These are phyloP conservation scores for Tephrocybe rancida DNA, from an alignment of 768 basidiomycete species.

Conservation along the genomic window DNA sequence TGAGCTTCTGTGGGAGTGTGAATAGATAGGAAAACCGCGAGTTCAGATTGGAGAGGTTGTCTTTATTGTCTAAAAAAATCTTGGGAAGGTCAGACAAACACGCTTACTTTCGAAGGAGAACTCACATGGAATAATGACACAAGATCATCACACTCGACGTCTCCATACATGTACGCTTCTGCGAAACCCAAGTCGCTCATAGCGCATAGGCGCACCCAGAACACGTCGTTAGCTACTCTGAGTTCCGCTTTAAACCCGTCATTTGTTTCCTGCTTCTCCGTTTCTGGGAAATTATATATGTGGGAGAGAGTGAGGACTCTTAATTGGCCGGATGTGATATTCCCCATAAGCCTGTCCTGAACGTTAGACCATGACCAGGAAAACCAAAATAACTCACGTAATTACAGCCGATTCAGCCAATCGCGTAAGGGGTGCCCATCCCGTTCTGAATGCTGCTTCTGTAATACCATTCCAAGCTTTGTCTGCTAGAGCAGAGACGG, in stretches of 20 bases:
- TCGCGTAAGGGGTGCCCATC: constrained; percentile 44
- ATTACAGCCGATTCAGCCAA: constrained; percentile 49
- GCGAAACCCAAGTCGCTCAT: constrained; percentile 75
- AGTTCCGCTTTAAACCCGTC: constrained; percentile 42
- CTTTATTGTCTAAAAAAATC: constrained; percentile 65
- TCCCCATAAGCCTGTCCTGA: constrained; percentile 40
- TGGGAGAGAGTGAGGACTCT: constrained; percentile 45
- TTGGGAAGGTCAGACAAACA: constrained; percentile 24
- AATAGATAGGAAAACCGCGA: constrained; percentile 56
- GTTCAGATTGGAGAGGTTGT: constrained; percentile 49
- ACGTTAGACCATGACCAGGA: not conserved
- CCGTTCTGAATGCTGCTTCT: constrained; percentile 42
- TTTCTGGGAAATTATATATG: constrained; percentile 49
- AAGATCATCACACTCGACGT: constrained; percentile 71
- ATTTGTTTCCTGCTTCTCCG: constrained; percentile 18
- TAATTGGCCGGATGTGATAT: constrained; percentile 50
- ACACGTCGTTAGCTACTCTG: constrained; percentile 50
- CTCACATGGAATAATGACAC: constrained; percentile 62
- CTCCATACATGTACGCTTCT: constrained; percentile 80
- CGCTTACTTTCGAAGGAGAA: not conserved
- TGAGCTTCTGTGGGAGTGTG: constrained; percentile 53
- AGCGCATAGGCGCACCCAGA: constrained; percentile 59
- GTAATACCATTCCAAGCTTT: constrained; percentile 40
- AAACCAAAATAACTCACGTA: constrained; percentile 34
- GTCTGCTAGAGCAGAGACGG: constrained; percentile 43